Base-by-base conservation (phyloP, 1,139 yeast species). In the Saccharomyces hybrid region DNA sequence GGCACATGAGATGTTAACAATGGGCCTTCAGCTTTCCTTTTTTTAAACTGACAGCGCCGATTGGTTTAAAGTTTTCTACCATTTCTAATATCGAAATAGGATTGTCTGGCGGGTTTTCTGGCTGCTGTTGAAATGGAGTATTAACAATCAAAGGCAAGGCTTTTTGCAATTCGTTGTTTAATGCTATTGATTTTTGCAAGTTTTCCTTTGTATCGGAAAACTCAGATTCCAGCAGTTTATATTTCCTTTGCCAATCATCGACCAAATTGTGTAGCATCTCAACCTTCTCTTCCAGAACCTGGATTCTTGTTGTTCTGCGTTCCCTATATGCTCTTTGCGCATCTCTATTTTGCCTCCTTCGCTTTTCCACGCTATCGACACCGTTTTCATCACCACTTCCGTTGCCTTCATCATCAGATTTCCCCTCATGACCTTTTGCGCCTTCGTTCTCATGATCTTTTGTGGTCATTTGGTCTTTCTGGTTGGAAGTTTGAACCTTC, bases 281-380 rank as follows among this genome's bases (percentile, higher is more conserved):
- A 89, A 58, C 96, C 72, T 72, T 75, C 8, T 71, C 78, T 63
- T 83, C 87, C 50, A 83, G 71, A 60, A 80, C 86, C 27, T 76
- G 72, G 4, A 83, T 81, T 49, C 69, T 64, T 20, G 69, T 69
- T 4, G 73, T 72, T 46, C 70, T 65, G 51, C 75, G 64, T 51
- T 71, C 74, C 50, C 75, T 61, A 48, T 90, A 91, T 0, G 97
- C 97, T 54, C 98, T 72, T 73, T 90, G 98, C 2, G 98, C 98
- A 27, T 96, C 97, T 57, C 98, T 77, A 68, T 91, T 91, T 72
- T 91, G 97, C 0, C 96, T 96, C 71, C 90, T 89, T 56, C 97
- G 75, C 66, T 88, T 87, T 38, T 84, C 79, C 1, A 86, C 86
- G 0, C 88, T 87, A 0, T 86, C 82, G 52, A 75, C 78, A 8